Conservation (phyloP, 2,329 filamentous ascomycete genomes). For the Uncinocarpus reesii region DNA sequence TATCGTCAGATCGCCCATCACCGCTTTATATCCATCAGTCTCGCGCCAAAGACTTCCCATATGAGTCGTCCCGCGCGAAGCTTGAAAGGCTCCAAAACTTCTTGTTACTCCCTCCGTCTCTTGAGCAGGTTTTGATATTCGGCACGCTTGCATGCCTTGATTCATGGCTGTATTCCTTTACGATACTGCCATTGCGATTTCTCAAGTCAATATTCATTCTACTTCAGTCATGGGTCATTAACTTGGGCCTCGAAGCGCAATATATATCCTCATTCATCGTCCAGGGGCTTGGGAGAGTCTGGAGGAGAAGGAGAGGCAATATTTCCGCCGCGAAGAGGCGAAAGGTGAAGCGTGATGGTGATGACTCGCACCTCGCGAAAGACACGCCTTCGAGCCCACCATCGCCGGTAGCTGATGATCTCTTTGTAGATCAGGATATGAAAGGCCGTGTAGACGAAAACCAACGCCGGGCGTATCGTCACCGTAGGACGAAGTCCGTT, state of each 20-base stretch:
- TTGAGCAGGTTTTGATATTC: slow-evolving; percentile 79
- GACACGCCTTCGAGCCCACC: not conserved
- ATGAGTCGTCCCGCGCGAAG: slow-evolving; percentile 86
- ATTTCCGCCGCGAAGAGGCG: slow-evolving; percentile 15
- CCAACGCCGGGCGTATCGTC: slow-evolving; percentile 36
- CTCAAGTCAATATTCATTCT: slow-evolving; percentile 68
- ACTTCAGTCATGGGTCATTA: slow-evolving; percentile 64
- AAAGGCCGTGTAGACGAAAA: slow-evolving; percentile 18
- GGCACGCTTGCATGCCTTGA: slow-evolving; percentile 86
- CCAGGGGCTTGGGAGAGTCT: slow-evolving; percentile 67
- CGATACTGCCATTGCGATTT: slow-evolving; percentile 84
- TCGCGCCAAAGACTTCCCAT: slow-evolving; percentile 53
- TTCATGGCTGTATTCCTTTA: slow-evolving; percentile 93
- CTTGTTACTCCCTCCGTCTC: slow-evolving; percentile 63
- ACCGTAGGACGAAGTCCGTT: slow-evolving; percentile 69
- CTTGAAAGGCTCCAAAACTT: slow-evolving; percentile 88
- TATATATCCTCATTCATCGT: slow-evolving; percentile 70
- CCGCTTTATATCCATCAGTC: slow-evolving; percentile 54
- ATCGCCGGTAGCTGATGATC: slow-evolving; percentile 2
- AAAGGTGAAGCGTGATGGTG: not conserved
- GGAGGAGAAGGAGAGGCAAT: slow-evolving; percentile 39
- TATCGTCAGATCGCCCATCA: slow-evolving; percentile 51
- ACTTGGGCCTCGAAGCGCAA: slow-evolving; percentile 58
- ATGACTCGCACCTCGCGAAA: not conserved
- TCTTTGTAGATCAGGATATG: slow-evolving; percentile 1